A percentile compares a stretch with the other conserved stretches of the same genome.
Conservation (phyloP, 1,284 basidiomycete genomes). For the Cystobasidium sp. region DNA sequence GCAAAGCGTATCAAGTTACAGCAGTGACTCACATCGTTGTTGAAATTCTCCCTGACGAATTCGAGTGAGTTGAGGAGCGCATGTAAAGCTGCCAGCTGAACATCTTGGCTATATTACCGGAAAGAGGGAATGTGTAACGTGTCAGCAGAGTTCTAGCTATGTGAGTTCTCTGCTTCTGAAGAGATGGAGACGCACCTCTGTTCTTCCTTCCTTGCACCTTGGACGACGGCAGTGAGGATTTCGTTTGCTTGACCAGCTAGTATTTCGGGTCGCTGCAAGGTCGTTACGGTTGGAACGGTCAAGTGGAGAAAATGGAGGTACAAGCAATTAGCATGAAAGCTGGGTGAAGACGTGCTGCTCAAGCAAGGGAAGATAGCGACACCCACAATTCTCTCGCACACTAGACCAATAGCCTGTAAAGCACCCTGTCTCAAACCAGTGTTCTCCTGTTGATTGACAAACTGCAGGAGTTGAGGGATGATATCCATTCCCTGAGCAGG, state of each 20-base stretch:
- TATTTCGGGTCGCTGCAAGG: conserved; percentile 80
- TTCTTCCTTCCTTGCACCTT: conserved; percentile 96
- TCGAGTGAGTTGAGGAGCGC: conserved; percentile 95
- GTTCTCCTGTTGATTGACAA: conserved; percentile 68
- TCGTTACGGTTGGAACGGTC: background rate
- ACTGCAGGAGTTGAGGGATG: conserved; percentile 83
- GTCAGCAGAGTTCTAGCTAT: background rate
- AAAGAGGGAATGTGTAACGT: background rate
- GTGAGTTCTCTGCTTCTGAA: too few species aligned
- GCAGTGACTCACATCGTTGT: conserved; percentile 74
- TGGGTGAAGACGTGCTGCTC: background rate
- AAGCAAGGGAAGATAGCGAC: background rate
- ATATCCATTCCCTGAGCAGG: conserved; percentile 84
- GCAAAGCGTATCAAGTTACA: background rate
- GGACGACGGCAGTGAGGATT: conserved; percentile 97
- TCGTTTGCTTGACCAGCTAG: conserved; percentile 89
- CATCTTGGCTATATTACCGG: conserved; percentile 68
- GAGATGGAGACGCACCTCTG: conserved; percentile 56
- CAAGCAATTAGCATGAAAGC: background rate
- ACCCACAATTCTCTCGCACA: conserved; percentile 93
- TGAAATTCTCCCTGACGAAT: conserved; percentile 97
- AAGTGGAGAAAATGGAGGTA: background rate
- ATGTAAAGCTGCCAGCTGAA: conserved; percentile 92
- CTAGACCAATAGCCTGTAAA: conserved; percentile 92
- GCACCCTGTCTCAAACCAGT: conserved; percentile 82